Conservation (phyloP, 306 rosid genomes). For the Dryas octopetala region DNA sequence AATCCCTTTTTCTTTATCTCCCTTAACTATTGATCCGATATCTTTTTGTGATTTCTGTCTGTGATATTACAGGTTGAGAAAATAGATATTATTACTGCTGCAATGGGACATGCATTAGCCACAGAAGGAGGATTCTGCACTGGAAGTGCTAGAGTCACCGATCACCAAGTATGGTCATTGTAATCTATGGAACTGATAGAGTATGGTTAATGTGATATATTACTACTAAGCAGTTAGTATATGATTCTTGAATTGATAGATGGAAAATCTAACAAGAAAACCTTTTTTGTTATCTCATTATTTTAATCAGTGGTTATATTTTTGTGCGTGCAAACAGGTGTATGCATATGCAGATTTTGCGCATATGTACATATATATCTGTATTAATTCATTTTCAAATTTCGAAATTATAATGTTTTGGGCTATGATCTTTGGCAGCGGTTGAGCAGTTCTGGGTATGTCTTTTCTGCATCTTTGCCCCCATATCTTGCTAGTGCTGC, state of each 20-base stretch:
- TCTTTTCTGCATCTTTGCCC: conserved; percentile 96
- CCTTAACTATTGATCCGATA: not conserved
- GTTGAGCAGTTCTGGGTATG: conserved; percentile 93
- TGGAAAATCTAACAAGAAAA: conserved; percentile 8
- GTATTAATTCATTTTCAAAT: not conserved
- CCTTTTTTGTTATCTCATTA: not conserved
- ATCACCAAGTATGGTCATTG: conserved; percentile 78
- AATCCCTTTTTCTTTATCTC: not conserved
- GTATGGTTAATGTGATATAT: not conserved
- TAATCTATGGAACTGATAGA: conserved; percentile 17
- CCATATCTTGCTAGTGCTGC: conserved; percentile 98
- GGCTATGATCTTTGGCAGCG: conserved; percentile 57
- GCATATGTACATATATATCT: not conserved
- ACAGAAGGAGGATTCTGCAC: conserved; percentile 99
- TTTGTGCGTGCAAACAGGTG: not conserved
- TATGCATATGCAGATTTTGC: not conserved
- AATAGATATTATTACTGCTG: conserved; percentile 90
- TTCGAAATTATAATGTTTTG: conserved; percentile 28
- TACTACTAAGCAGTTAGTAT: not conserved
- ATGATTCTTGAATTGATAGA: conserved; percentile 6
- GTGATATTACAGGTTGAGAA: conserved; percentile 66
- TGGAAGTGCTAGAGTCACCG: conserved; percentile 88
- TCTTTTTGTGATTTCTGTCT: conserved; percentile 37
- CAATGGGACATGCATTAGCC: conserved; percentile 97
- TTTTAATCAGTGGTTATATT: conserved; percentile 14